Percentiles rank a stretch among this genome's conserved stretches.
Evolutionary conservation across 2,329 filamentous ascomycete genomes (phyloP).

Genomic region (Gaeumannomyces tritici): DNA sequence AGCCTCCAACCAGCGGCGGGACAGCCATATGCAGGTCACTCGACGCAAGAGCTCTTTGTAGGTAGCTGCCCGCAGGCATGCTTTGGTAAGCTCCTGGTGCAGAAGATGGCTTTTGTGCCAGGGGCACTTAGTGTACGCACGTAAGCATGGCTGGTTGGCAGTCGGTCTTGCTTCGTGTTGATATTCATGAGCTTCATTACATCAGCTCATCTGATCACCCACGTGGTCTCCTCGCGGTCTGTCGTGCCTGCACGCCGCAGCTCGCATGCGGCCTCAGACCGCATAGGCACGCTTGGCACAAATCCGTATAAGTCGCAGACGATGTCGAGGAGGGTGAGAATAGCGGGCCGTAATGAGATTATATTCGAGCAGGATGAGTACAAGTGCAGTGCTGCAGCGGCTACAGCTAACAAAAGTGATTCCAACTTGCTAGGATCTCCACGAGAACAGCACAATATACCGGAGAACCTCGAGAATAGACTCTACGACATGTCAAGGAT

Average conservation of each 20-base stretch:
- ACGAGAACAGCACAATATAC: background rate
- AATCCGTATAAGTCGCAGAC: background rate
- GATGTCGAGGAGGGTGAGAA: background rate
- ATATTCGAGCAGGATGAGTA: too few species aligned
- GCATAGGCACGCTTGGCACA: background rate
- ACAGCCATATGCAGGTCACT: background rate
- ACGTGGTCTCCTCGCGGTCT: background rate
- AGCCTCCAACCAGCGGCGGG: background rate
- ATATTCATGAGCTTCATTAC: background rate
- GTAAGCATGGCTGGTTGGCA: background rate
- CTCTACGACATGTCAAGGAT: background rate
- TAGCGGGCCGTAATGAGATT: background rate
- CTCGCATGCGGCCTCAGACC: background rate
- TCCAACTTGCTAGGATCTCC: background rate
- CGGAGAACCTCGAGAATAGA: background rate
- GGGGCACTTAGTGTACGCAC: background rate
- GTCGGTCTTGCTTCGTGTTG: background rate
- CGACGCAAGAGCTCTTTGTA: background rate
- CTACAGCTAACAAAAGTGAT: background rate
- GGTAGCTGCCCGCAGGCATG: background rate
- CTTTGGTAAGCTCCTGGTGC: background rate
- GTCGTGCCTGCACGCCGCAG: background rate
- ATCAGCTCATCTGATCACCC: background rate
- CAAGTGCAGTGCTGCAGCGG: background rate
- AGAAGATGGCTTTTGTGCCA: background rate